A percentile compares a stretch with the other conserved stretches of the same genome.
Conservation (phyloP, 768 basidiomycete genomes). For the Boletellus ananiceps region DNA sequence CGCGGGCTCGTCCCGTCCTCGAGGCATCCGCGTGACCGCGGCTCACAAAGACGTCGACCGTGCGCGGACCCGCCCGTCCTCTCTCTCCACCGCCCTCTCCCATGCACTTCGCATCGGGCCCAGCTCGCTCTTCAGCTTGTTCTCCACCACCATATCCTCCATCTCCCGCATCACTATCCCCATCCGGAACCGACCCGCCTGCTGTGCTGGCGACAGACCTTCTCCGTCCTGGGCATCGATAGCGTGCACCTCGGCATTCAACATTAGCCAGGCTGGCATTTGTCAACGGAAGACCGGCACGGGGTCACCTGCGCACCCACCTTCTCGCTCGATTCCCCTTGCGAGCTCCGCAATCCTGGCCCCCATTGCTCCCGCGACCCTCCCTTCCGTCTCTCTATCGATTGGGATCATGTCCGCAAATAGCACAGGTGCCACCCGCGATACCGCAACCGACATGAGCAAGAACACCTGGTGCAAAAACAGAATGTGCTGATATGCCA, state of each 20-base stretch:
- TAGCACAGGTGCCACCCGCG: constrained; percentile 64
- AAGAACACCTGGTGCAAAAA: constrained; percentile 77
- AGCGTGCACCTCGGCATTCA: constrained; percentile 52
- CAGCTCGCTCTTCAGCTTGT: constrained; percentile 48
- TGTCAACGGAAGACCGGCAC: constrained; percentile 3
- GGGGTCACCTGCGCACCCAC: constrained; percentile 28
- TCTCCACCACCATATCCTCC: constrained; percentile 63
- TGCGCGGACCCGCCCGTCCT: constrained; percentile 12
- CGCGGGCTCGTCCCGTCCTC: background rate
- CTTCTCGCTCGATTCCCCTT: constrained; percentile 50
- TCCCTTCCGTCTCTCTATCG: constrained; percentile 24
- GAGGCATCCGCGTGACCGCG: constrained; percentile 12
- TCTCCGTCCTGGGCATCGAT: constrained; percentile 30
- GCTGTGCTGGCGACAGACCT: background rate
- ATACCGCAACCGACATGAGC: constrained; percentile 68
- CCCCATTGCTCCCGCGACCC: constrained; percentile 35
- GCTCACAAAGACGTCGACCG: constrained; percentile 28
- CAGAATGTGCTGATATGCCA: constrained; percentile 71
- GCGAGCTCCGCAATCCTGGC: constrained; percentile 41
- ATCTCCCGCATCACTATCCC: constrained; percentile 50
- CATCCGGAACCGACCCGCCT: constrained; percentile 23
- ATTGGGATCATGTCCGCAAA: constrained; percentile 37
- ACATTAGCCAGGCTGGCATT: constrained; percentile 42
- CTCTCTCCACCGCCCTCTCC: constrained; percentile 38
- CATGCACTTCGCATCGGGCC: constrained; percentile 56